phyloP scores from a whole-genome alignment of 345 rosid genomes.

The Hibiscus syriacus region DNA sequence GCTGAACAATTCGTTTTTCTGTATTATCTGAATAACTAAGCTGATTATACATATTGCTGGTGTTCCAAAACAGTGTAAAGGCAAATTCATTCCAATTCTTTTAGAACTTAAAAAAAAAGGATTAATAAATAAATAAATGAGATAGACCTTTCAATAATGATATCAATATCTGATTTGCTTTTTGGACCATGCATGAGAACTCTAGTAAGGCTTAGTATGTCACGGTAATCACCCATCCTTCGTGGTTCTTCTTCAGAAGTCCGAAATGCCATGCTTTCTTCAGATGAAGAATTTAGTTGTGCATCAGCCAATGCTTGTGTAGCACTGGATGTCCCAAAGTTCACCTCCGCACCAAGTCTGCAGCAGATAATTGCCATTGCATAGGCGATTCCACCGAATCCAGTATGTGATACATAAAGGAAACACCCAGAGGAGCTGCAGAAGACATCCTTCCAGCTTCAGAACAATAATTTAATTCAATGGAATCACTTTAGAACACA shows the following conservation, averaged over 20 bases:
- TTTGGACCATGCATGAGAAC: slow-evolving; percentile 83
- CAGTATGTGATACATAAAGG: slow-evolving; percentile 88
- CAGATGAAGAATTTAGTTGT: slow-evolving; percentile 23
- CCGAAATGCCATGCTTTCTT: slow-evolving; percentile 33
- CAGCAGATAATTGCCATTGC: slow-evolving; percentile 88
- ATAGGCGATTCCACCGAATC: slow-evolving; percentile 85
- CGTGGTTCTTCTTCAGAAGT: slow-evolving; percentile 68
- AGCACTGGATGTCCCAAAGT: slow-evolving; percentile 16
- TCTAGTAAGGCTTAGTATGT: slow-evolving; percentile 89
- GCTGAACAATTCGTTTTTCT: not conserved
- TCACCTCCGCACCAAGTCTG: slow-evolving; percentile 53
- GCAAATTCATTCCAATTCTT: not conserved
- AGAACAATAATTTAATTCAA: not conserved
- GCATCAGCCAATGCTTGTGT: slow-evolving; percentile 24
- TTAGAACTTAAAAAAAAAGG: not conserved
- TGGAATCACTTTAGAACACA: not conserved
- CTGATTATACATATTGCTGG: not conserved
- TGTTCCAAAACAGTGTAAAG: not conserved
- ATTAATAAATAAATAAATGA: not conserved
- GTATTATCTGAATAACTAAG: not conserved
- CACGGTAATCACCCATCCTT: slow-evolving; percentile 89
- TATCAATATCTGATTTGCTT: slow-evolving; percentile 88
- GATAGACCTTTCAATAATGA: slow-evolving; percentile 53
- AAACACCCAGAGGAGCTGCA: slow-evolving; percentile 63
- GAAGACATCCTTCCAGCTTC: slow-evolving; percentile 8